Evolutionary conservation across 768 basidiomycete species (phyloP).

Genomic region (Daedaleopsis nitida): DNA sequence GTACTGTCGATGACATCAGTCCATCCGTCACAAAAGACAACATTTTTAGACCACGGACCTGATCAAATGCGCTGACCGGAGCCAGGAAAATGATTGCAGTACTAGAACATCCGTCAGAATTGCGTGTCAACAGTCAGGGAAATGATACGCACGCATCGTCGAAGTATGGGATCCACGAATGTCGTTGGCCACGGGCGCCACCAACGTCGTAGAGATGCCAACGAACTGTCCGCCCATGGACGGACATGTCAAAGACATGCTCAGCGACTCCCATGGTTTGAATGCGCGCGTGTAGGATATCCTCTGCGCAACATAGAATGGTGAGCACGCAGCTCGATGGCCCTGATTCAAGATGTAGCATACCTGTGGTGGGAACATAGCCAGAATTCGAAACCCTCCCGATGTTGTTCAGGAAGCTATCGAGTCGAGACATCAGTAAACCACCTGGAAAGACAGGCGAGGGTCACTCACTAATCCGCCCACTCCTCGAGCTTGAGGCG

Average conservation of each 20-base stretch:
- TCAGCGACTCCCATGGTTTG: constrained; percentile 90
- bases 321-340: background rate
- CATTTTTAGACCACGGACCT: constrained; percentile 44
- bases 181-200: constrained; percentile 76
- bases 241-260: constrained; percentile 79
- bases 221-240: constrained; percentile 75
- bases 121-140: constrained; percentile 33
- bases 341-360: constrained; percentile 1
- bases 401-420: constrained; percentile 76
- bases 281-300: constrained; percentile 86
- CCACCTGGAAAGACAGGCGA: no score
- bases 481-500: constrained; percentile 82
- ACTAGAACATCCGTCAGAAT: constrained; percentile 6
- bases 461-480: constrained; percentile 75
- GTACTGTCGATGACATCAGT: constrained; percentile 49
- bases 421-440: background rate
- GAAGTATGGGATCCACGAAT: constrained; percentile 85
- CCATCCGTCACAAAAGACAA: background rate
- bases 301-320: constrained; percentile 48
- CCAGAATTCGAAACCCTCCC: constrained; percentile 65
- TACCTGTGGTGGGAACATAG: constrained; percentile 79
- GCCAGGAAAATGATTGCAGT: constrained; percentile 86
- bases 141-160: constrained; percentile 63
- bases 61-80: constrained; percentile 85
- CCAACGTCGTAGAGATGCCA: constrained; percentile 87